Conservation (phyloP, 1,284 basidiomycete genomes). For the Cryptococcus jaspeensis region DNA sequence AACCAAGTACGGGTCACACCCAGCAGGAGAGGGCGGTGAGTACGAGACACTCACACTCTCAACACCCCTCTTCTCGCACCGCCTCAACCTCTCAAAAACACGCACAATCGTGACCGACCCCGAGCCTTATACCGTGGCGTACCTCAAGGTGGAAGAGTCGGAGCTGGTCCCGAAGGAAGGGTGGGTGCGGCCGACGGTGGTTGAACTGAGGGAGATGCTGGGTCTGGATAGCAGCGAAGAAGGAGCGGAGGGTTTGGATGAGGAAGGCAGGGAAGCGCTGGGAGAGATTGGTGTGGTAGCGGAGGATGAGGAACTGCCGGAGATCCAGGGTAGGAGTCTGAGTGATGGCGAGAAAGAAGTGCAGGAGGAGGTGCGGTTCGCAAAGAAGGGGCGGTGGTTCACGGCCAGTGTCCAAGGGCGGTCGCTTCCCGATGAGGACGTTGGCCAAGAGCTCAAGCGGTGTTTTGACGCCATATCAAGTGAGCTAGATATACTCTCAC, state of each 20-base stretch:
- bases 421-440: conserved; percentile 8
- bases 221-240: conserved; percentile 23
- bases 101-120: conserved; percentile 65
- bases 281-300: conserved; percentile 8
- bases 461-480: conserved; percentile 33
- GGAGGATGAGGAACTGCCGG: not conserved
- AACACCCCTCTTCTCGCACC: conserved; percentile 79
- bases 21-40: conserved; percentile 97
- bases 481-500: conserved; percentile 16
- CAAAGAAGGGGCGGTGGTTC: conserved; percentile 40
- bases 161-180: conserved; percentile 59
- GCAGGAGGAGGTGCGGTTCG: conserved; percentile 17
- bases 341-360: not conserved
- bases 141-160: conserved; percentile 72
- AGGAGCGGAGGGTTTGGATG: conserved; percentile 29
- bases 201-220: conserved; percentile 35
- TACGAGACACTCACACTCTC: conserved; percentile 94
- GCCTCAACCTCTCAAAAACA: conserved; percentile 65
- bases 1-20: conserved; percentile 79
- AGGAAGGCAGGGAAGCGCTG: conserved; percentile 23
- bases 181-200: conserved; percentile 28
- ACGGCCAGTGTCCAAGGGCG: conserved; percentile 27
- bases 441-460: conserved; percentile 34
- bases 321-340: not conserved
- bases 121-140: conserved; percentile 71